A percentile compares a stretch with the other conserved stretches of the same genome.
phyloP scores from a whole-genome alignment of 768 basidiomycete genomes.

The Botryobasidium botryosum region DNA sequence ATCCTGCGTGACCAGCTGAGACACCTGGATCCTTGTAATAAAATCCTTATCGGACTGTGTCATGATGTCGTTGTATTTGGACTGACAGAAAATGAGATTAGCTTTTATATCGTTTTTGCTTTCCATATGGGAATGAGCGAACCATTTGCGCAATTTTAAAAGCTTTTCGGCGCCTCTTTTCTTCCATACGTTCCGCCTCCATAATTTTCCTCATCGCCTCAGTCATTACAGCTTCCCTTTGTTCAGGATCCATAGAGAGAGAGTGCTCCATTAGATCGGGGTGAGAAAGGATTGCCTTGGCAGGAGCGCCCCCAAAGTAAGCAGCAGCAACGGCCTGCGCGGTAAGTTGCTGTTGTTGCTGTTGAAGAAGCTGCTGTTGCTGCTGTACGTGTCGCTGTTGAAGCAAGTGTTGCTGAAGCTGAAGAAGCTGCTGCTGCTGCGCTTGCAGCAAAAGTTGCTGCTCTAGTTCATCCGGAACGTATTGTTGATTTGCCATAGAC shows the following conservation, averaged over 20 bases:
- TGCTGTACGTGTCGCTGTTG: slow-evolving; percentile 21
- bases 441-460: slow-evolving; percentile 1
- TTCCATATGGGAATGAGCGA: slow-evolving; percentile 1
- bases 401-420: slow-evolving; percentile 5
- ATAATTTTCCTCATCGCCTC: slow-evolving; percentile 83
- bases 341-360: slow-evolving; percentile 22
- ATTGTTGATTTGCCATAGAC: too few species aligned
- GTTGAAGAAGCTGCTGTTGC: slow-evolving; percentile 22
- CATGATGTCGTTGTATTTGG: slow-evolving; percentile 89
- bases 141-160: slow-evolving; percentile 85
- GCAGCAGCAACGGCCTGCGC: neutral
- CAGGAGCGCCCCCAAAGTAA: too few species aligned
- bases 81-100: slow-evolving; percentile 26
- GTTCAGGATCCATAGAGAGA: slow-evolving; percentile 25
- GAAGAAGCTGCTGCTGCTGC: slow-evolving; percentile 1
- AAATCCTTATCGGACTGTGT: slow-evolving; percentile 98
- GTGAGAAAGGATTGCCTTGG: too few species aligned
- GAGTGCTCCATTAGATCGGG: too few species aligned
- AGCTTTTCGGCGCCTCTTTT: slow-evolving; percentile 56
- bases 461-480: slow-evolving; percentile 15
- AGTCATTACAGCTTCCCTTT: slow-evolving; percentile 40
- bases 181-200: slow-evolving; percentile 75
- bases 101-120: neutral
- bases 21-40: slow-evolving; percentile 97
- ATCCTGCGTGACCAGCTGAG: slow-evolving; percentile 92